Conservation (phyloP, 805 yeast species). For the Aciculoconidium aculeatum region DNA sequence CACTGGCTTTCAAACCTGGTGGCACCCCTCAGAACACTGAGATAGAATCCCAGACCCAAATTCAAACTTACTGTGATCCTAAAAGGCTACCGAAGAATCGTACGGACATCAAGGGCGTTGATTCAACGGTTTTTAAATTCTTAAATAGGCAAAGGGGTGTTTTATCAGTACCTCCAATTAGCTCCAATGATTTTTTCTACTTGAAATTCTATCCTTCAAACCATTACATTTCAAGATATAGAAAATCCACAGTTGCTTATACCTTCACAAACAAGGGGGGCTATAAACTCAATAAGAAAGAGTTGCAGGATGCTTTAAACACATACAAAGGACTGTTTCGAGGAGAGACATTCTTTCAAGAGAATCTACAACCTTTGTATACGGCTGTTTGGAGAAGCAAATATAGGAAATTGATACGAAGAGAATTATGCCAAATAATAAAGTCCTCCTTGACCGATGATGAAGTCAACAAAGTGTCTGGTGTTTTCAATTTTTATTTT, state of each 20-base stretch:
- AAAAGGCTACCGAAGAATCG: conserved; percentile 19
- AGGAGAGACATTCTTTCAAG: conserved; percentile 16
- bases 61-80: conserved; percentile 4
- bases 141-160: conserved; percentile 3
- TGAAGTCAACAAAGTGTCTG: conserved; percentile 14
- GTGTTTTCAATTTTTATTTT: conserved; percentile 19
- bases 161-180: conserved; percentile 16
- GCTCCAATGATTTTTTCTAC: conserved; percentile 16
- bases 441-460: conserved; percentile 3
- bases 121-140: conserved; percentile 17
- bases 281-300: conserved; percentile 20
- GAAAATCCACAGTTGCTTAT: conserved; percentile 36
- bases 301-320: conserved; percentile 15
- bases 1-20: too few relatives aligned
- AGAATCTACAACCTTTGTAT: conserved; percentile 23
- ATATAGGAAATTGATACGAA: conserved; percentile 16
- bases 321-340: conserved; percentile 25
- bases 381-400: conserved; percentile 27
- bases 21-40: too few relatives aligned
- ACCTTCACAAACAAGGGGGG: conserved; percentile 26
- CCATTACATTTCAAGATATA: conserved; percentile 21
- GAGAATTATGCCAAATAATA: conserved; percentile 7
- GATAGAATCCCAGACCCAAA: neutral
- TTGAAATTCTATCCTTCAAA: conserved; percentile 24
- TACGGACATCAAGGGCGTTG: conserved; percentile 33